Conservation (phyloP, 139 green algal genomes). For the Yamagishiella unicocca region DNA sequence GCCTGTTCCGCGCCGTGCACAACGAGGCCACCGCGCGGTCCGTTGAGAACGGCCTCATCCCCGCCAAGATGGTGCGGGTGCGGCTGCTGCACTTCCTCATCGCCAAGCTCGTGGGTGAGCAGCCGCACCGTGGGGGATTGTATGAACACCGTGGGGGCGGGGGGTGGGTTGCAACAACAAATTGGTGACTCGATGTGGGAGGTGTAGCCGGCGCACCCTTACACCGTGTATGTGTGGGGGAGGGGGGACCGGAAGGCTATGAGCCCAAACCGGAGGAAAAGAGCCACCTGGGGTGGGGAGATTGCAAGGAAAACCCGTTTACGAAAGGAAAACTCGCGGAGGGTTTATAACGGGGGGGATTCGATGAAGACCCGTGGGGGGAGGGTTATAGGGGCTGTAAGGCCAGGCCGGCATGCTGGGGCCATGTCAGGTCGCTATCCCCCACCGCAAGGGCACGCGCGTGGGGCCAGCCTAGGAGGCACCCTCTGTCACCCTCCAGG, state of each 20-base stretch:
- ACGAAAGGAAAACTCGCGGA: too few relatives aligned
- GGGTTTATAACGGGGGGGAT: too few relatives aligned
- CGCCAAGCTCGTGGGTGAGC: constrained; percentile 41
- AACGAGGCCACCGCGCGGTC: background rate
- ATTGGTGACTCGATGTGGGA: too few relatives aligned
- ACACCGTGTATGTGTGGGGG: too few relatives aligned
- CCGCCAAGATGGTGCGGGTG: constrained; percentile 57
- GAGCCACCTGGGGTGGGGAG: too few relatives aligned
- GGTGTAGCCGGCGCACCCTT: too few relatives aligned
- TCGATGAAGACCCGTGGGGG: background rate
- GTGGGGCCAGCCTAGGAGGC: too few relatives aligned
- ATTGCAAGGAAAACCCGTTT: too few relatives aligned
- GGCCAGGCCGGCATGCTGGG: too few relatives aligned
- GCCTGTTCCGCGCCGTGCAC: background rate
- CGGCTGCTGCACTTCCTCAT: constrained; percentile 66
- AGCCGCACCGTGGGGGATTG: background rate
- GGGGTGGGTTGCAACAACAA: background rate
- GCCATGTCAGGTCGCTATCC: too few relatives aligned
- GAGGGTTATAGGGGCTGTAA: background rate
- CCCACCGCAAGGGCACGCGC: too few relatives aligned
- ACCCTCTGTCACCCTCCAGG: too few relatives aligned
- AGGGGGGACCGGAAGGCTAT: background rate
- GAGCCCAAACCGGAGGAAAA: background rate
- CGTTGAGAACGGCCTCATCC: constrained; percentile 63
- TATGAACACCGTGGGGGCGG: background rate